phyloP scores from a whole-genome alignment of 176 grass and related monocot species.

The Echinochloa phyllopogon region DNA sequence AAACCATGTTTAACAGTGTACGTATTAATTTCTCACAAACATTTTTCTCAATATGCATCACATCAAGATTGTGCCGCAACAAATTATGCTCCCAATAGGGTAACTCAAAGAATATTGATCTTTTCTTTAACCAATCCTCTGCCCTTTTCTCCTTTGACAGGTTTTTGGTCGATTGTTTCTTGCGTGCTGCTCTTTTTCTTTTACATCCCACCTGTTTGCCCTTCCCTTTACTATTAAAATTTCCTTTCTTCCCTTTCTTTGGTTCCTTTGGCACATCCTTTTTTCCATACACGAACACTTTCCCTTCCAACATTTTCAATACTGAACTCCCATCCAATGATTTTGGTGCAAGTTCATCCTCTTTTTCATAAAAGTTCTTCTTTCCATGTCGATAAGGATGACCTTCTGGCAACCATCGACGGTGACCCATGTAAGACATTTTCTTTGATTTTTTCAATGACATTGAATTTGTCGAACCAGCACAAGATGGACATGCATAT shows the following conservation, averaged over 20 bases:
- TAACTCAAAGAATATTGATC: conserved; percentile 26
- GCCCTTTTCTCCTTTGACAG: not conserved
- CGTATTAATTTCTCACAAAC: conserved; percentile 22
- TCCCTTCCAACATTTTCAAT: not conserved
- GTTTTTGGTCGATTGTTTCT: not conserved
- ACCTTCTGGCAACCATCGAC: not conserved
- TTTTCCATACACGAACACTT: not conserved
- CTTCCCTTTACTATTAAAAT: no score
- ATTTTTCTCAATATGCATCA: conserved; percentile 27
- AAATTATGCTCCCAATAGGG: conserved; percentile 11
- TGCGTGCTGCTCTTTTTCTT: not conserved
- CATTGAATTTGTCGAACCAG: not conserved
- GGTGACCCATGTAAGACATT: not conserved
- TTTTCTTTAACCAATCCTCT: conserved; percentile 26
- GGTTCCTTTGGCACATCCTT: no score
- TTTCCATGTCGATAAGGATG: not conserved
- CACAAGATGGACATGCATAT: not conserved
- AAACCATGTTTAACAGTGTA: not conserved
- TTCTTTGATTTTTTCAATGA: not conserved
- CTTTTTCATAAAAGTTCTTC: not conserved
- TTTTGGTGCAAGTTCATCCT: not conserved
- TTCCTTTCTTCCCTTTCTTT: no score
- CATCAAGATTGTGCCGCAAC: conserved; percentile 25
- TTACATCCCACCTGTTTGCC: no score
- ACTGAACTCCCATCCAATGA: not conserved